Percentiles rank a stretch among this genome's conserved stretches.
Conservation (phyloP, 2,329 filamentous ascomycete species). For the Nigrograna mackinnonii region DNA sequence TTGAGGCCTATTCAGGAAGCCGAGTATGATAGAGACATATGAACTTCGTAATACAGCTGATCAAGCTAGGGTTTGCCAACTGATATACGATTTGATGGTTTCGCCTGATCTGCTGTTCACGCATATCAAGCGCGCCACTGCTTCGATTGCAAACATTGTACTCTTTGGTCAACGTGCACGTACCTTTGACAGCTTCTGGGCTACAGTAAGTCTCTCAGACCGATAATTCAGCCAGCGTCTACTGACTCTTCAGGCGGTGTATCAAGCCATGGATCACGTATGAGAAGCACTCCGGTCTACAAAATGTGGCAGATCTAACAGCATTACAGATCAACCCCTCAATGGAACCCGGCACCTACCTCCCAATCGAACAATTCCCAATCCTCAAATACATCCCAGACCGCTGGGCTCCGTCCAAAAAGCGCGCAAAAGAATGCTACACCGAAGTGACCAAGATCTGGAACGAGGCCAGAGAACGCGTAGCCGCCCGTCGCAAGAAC, state of each 20-base stretch:
- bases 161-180: conserved; percentile 11
- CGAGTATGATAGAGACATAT: conserved; percentile 23
- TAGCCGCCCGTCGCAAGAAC: conserved; percentile 6
- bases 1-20: conserved; percentile 23
- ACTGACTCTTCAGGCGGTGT: conserved; percentile 4
- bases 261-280: conserved; percentile 6
- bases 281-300: not conserved
- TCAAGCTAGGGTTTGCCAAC: conserved; percentile 8
- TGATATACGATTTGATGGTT: conserved; percentile 13
- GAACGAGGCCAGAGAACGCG: conserved; percentile 8
- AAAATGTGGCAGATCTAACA: not conserved
- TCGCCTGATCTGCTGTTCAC: conserved; percentile 9
- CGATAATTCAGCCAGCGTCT: not conserved
- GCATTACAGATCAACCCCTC: conserved; percentile 3
- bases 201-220: conserved; percentile 4
- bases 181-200: conserved; percentile 14
- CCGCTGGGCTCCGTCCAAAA: conserved; percentile 10
- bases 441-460: conserved; percentile 4
- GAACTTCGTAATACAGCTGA: conserved; percentile 14
- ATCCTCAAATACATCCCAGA: conserved; percentile 13
- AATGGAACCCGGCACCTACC: conserved; percentile 9
- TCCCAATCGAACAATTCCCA: conserved; percentile 14
- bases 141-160: conserved; percentile 11
- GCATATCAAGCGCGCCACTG: conserved; percentile 8
- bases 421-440: conserved; percentile 6